These are phyloP conservation scores for Arctostaphylos glauca DNA, from an alignment of 148 eudicot genomes.

Conservation along the genomic window DNA sequence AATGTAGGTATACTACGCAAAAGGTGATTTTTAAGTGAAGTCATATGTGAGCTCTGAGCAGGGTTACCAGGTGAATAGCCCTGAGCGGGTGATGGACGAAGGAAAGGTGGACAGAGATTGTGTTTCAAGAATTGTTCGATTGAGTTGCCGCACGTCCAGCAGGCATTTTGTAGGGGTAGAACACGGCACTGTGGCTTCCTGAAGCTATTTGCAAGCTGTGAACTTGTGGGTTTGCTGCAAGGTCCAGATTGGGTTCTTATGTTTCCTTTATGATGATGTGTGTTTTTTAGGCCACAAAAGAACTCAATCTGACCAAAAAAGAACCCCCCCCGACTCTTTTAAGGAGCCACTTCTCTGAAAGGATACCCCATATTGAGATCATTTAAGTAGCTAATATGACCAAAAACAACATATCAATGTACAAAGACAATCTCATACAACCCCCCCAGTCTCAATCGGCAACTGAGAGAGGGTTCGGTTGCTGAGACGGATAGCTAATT, in stretches of 20 bases:
- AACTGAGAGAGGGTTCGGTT: neutral
- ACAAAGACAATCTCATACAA: neutral
- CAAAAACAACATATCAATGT: neutral
- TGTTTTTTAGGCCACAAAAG: too few species aligned
- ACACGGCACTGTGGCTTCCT: constrained; percentile 44
- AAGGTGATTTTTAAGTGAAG: constrained; percentile 40
- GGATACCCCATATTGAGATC: too few species aligned
- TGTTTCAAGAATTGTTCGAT: constrained; percentile 33
- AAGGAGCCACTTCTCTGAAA: too few species aligned
- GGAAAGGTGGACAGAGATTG: constrained; percentile 32
- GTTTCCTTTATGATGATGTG: neutral
- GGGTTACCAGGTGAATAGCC: constrained; percentile 36
- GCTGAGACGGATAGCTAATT: neutral
- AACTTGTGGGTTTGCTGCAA: constrained; percentile 20
- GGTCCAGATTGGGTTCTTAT: constrained; percentile 23
- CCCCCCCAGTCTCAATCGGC: too few species aligned
- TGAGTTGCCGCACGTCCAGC: constrained; percentile 39
- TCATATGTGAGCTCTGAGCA: constrained; percentile 35
- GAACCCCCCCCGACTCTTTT: too few species aligned
- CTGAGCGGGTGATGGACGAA: constrained; percentile 32
- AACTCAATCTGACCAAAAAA: too few species aligned
- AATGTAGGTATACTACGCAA: constrained; percentile 28
- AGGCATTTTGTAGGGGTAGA: constrained; percentile 38
- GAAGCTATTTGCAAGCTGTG: constrained; percentile 25
- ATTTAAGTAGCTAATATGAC: neutral